Evolutionary conservation across 768 basidiomycete species (phyloP), one percentile per base, ranked within the genome.

Genomic region (Tephrocybe sp.): DNA sequence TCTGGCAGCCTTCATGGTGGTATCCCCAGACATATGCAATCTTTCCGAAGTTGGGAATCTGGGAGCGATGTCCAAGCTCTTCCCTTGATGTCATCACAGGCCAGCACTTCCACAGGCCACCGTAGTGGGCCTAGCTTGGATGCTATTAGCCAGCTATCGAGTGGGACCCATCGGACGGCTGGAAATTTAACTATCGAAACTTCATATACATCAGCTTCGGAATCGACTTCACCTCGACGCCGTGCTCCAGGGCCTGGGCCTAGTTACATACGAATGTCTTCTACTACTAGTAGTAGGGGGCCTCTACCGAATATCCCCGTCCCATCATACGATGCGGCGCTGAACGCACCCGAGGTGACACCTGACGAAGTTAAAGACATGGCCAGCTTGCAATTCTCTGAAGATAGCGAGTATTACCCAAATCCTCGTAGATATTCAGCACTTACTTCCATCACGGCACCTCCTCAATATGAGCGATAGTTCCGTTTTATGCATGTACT

Each of bases 391-490:
- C 50, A 46, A 33, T n/a, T 42, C 1, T 48, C 19, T 38, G 43
- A 30, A 16, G 14, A 33, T 33, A 39, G 42, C n/a, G 23, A 39
- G 32, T 19, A 45, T 30, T 23, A 34, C 19, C 26, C 30, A 6
- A 36, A 49, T 36, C 31, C n/a, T 5, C 49, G 49, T 16, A 51
- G 49, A 44, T 43, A 44, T 45, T 51, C 50, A 33, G 19, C 20
- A 14, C 38, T 45, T 30, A 51, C 49, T 17, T 7, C 42, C 8
- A 5, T 43, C 17, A 51, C 52, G 2, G 54, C 59, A 17, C 59
- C 59, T 39, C 56, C 59, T 26, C 51, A 55, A 34, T 60, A 60
- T 32, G 59, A 57, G 45, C 53, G 46, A 51, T 60, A 34, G 53
- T 40, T 2, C 16, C 31, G 1, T 48, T 19, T 32, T 3, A 19